A percentile compares a stretch with the other conserved stretches of the same genome.
These are phyloP conservation scores for Chlorella variabilis DNA, from an alignment of 163 green algal genomes.

Conservation along the genomic window DNA sequence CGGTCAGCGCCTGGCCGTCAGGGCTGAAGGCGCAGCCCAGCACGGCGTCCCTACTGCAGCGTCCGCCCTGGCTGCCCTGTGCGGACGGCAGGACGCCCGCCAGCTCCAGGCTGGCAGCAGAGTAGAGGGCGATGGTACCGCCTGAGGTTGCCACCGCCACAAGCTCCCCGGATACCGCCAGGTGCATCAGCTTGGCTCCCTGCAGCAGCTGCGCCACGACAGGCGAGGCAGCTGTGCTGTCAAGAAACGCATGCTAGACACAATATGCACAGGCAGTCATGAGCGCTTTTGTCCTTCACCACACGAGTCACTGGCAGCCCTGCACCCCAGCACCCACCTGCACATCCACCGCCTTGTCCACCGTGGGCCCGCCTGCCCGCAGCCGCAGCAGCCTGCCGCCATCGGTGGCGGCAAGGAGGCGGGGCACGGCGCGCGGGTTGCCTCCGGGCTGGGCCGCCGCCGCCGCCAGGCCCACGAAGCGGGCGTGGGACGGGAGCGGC, in stretches of 20 bases:
- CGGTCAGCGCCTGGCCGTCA: background rate
- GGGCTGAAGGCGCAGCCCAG: background rate
- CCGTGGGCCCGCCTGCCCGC: background rate
- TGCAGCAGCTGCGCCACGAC: background rate
- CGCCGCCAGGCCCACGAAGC: slow-evolving; percentile 2
- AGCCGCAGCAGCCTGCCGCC: slow-evolving; percentile 16
- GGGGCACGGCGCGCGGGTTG: background rate
- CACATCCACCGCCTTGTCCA: background rate
- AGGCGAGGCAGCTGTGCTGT: background rate
- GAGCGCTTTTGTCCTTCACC: background rate
- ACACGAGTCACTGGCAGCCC: background rate
- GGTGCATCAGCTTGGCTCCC: background rate
- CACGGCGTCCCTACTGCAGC: no score
- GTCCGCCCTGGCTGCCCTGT: background rate
- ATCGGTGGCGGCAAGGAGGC: slow-evolving; percentile 6
- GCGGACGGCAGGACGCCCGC: background rate
- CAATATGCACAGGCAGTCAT: background rate
- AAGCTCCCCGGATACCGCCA: background rate
- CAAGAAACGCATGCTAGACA: no score
- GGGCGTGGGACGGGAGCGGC: no score
- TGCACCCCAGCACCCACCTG: background rate
- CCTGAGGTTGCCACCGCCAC: background rate
- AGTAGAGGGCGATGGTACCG: background rate
- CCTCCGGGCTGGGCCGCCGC: background rate
- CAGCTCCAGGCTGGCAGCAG: background rate